These are phyloP conservation scores for Nakataea oryzae DNA, from an alignment of 2,329 filamentous ascomycete species.

Conservation along the genomic window DNA sequence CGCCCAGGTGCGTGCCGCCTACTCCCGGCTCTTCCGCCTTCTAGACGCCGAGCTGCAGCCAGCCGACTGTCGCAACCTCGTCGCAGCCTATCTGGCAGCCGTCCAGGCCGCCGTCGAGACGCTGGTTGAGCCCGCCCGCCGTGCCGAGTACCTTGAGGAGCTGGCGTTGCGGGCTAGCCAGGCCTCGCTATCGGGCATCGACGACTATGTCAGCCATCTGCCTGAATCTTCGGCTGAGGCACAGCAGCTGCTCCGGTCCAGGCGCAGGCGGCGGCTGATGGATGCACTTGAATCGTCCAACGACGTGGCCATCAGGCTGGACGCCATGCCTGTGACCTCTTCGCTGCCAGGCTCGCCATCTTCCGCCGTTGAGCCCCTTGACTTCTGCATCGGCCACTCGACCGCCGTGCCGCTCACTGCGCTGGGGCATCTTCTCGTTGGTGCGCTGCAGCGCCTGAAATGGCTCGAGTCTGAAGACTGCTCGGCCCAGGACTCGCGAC, in stretches of 20 bases:
- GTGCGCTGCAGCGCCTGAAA: neutral
- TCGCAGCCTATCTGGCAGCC: constrained; percentile 27
- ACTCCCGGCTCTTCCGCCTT: constrained; percentile 31
- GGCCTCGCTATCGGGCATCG: constrained; percentile 9
- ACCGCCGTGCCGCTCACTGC: constrained; percentile 22
- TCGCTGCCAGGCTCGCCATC: neutral
- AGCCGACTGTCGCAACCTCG: constrained; percentile 23
- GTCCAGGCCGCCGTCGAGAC: constrained; percentile 35
- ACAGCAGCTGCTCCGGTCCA: constrained; percentile 9
- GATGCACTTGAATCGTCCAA: constrained; percentile 17
- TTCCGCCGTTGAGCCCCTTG: constrained; percentile 18
- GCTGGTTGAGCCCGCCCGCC: constrained; percentile 30
- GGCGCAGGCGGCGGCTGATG: constrained; percentile 6
- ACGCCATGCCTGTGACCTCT: constrained; percentile 13
- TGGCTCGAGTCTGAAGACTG: neutral
- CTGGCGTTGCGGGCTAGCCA: constrained; percentile 3
- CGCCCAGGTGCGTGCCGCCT: constrained; percentile 30
- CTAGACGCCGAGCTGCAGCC: constrained; percentile 33
- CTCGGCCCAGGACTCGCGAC: neutral
- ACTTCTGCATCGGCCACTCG: constrained; percentile 28
- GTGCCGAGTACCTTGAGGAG: constrained; percentile 24
- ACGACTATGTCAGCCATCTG: constrained; percentile 9
- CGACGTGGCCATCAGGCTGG: constrained; percentile 26
- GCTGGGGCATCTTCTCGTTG: constrained; percentile 13
- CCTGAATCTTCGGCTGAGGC: constrained; percentile 11